Percentiles rank a stretch among this genome's conserved stretches.
Evolutionary conservation across 2,329 filamentous ascomycete genomes (phyloP).

Genomic region (Sarocladium brachiariae): DNA sequence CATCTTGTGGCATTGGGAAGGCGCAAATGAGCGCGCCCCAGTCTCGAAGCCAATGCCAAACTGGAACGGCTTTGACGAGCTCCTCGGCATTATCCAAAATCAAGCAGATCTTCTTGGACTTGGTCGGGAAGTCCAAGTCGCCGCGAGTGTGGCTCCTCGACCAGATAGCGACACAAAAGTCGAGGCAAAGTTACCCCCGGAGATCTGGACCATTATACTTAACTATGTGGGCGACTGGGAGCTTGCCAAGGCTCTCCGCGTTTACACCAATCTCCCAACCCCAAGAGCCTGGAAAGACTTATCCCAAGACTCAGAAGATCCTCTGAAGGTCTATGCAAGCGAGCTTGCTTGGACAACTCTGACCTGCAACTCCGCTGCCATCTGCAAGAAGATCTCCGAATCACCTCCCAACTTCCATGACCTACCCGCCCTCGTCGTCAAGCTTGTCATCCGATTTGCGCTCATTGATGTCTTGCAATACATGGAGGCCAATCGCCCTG

Average conservation of each 20-base stretch:
- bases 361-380: conserved; percentile 59
- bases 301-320: conserved; percentile 54
- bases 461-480: conserved; percentile 71
- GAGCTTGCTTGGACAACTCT: conserved; percentile 83
- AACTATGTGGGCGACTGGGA: conserved; percentile 88
- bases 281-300: conserved; percentile 62
- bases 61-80: conserved; percentile 62
- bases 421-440: conserved; percentile 74
- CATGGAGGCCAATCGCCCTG: conserved; percentile 51
- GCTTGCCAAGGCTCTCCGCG: conserved; percentile 69
- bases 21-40: conserved; percentile 36
- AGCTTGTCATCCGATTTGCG: conserved; percentile 86
- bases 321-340: conserved; percentile 64
- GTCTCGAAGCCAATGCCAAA: conserved; percentile 46
- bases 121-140: conserved; percentile 60
- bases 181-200: conserved; percentile 59
- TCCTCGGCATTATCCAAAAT: conserved; percentile 69
- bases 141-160: conserved; percentile 32
- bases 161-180: conserved; percentile 25
- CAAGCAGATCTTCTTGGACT: conserved; percentile 69
- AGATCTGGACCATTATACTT: conserved; percentile 85
- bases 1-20: conserved; percentile 67
- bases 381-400: conserved; percentile 66
- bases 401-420: conserved; percentile 63
- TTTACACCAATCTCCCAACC: conserved; percentile 70